Evolutionary conservation across 805 yeast genomes (phyloP), one percentile per base, ranked within the genome.

Genomic region (Yamadazyma paraphyllophila): DNA sequence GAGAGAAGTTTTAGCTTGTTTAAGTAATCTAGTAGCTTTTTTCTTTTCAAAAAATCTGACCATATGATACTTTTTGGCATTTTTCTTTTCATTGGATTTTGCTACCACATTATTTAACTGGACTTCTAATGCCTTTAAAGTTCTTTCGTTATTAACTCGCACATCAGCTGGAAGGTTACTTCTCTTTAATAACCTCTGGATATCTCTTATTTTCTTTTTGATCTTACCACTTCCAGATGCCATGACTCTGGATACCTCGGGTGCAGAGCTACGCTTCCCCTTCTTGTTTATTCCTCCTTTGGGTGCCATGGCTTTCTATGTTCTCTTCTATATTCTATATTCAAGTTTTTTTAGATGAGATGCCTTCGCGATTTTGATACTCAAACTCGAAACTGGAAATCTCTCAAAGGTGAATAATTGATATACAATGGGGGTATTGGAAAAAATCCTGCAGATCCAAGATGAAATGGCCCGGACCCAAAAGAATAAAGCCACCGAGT

Each of bases 401-500:
- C 24, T 20, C 6, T 20, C 24, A 6, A 20, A 20, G 6, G 24
- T 20, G 24, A 10, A 20, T 17, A 16, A 14, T 39, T n/a, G n/a
- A 30, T 17, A 5, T 15, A 41, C n/a, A 12, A 63, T 63, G 67
- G 67, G 67, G 33, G 57, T 60, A 4, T 44, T 58, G 29, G 96
- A 89, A 51, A 90, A 88, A 61, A 90, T 90, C 56, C 82, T 82
- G 48, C 88, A 83, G 69, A 90, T 92, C 67, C 96, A 91, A 68
- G 89, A 83, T 68, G 99, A 92, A 66, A 82, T 92, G 75, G 81
- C 96, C 29, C 78, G 97, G 50, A 92, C 99, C 27, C 99, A 92
- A 63, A 92, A 94, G 73, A 92, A 92, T 62, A 92, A 92, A 69
- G 98, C 99, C 51, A 92, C 99, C 1, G 98, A 92, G 72, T 91